Evolutionary conservation across 75 land plant genomes (phyloP).

Genomic region (Selaginella moellendorffii): DNA sequence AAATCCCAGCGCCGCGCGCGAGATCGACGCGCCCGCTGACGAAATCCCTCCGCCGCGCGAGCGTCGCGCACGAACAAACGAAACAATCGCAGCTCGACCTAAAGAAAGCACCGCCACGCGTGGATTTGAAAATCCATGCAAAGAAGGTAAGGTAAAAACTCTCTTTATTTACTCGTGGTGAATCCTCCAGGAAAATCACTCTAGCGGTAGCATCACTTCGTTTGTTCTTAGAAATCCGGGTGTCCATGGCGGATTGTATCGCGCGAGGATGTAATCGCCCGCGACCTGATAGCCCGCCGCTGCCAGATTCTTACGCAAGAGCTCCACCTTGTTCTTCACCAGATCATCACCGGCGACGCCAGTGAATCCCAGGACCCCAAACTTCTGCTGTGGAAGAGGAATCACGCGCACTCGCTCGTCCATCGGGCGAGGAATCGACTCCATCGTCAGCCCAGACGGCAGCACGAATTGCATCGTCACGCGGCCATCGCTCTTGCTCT

Average conservation of each 20-base stretch:
- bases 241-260: slow-evolving; percentile 94
- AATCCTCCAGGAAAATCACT: slow-evolving; percentile 25
- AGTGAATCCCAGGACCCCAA: slow-evolving; percentile 59
- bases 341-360: slow-evolving; percentile 48
- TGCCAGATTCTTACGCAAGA: slow-evolving; percentile 39
- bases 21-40: no score
- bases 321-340: slow-evolving; percentile 43
- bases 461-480: slow-evolving; percentile 81
- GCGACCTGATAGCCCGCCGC: slow-evolving; percentile 51
- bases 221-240: slow-evolving; percentile 65
- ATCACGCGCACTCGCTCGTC: slow-evolving; percentile 63
- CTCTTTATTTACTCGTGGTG: no score
- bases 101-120: no score
- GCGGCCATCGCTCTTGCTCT: slow-evolving; percentile 7
- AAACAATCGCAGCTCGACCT: no score
- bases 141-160: no score
- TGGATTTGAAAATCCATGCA: no score
- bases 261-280: slow-evolving; percentile 56
- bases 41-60: no score
- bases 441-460: slow-evolving; percentile 52
- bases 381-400: slow-evolving; percentile 53
- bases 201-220: slow-evolving; percentile 77
- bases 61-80: no score
- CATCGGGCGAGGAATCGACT: slow-evolving; percentile 55
- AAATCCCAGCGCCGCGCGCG: no score